Conservation (phyloP, 768 basidiomycete species). For the Tylopilus sp. region DNA sequence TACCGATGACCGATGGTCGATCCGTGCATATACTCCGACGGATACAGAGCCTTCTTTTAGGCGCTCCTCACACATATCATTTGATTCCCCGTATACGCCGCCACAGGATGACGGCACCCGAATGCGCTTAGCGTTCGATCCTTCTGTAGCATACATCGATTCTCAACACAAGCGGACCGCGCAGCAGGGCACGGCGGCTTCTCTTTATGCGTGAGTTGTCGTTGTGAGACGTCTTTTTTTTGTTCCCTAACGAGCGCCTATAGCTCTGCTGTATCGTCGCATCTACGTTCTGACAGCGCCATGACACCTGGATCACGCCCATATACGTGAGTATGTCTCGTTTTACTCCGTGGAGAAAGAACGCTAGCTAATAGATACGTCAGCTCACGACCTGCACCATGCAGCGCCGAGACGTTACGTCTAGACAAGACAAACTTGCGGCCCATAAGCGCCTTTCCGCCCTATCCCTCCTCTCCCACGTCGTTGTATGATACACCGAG, state of each 20-base stretch:
- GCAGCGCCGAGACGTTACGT: constrained; percentile 1
- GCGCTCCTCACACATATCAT: constrained; percentile 17
- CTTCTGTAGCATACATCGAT: constrained; percentile 45
- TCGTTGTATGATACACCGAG: neutral
- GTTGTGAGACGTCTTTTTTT: neutral
- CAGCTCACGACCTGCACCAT: constrained; percentile 9
- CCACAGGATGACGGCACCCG: constrained; percentile 4
- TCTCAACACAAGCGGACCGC: constrained; percentile 6
- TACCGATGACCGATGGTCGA: constrained; percentile 5
- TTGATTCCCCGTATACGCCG: constrained; percentile 1
- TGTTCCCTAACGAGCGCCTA: constrained; percentile 5
- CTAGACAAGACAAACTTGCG: constrained; percentile 4
- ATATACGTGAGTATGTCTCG: constrained; percentile 20
- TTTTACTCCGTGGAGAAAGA: neutral
- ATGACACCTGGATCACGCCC: constrained; percentile 8
- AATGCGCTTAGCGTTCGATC: constrained; percentile 39
- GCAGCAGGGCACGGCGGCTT: constrained; percentile 28
- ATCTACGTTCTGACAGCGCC: constrained; percentile 28
- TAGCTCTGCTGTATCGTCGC: constrained; percentile 55
- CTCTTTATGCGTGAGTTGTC: constrained; percentile 55
- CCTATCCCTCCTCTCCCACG: neutral
- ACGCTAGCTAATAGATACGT: neutral
- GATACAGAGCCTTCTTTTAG: constrained; percentile 18
- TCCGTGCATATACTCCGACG: neutral
- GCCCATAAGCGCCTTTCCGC: neutral